Evolutionary conservation across 1,284 basidiomycete genomes (phyloP), one percentile per base, ranked within the genome.

Genomic region (Fomitopsis betulina): DNA sequence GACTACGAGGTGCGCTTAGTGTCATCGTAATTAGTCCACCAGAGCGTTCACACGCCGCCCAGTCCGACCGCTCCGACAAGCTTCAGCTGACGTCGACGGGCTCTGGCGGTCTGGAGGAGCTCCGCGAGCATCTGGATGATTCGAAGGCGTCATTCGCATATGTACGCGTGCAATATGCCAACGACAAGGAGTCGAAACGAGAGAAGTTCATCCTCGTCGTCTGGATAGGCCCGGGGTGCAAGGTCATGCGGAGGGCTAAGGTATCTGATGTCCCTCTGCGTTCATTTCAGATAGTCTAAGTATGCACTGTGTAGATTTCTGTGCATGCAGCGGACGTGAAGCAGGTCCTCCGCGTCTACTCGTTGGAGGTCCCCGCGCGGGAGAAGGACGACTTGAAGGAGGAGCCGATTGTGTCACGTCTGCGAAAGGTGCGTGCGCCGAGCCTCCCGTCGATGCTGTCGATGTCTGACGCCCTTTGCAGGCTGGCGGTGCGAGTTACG

Each of bases 221-320:
- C 59, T 96, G 94, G 93, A 95, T 96, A 73, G 94, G 94, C 42
- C 79, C 84, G 39, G 75, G 80, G 47, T 93, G 91, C 75, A 93
- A 92, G 77, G 80, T 94, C 63, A 94, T 96, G 94, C 83, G 94
- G 62, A 90, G 87, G 75, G 94, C 88, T 47, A 94, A 92, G 86
- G 93, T 91, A 63, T 33, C 43, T 27, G 10, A 25, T 35, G 8
- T 33, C 15, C 49, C 42, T 53, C 43, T 58, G 42, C 47, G 52
- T 35, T 32, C 33, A 30, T 5, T 5, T 4, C 5, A 30, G 27
- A 30, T 3, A 21, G n/a, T 23, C 25, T 35, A 47, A 53, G 32
- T 10, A 43, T 39, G 38, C 47, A 32, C 23, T 43, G 30, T 45
- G 37, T 65, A 95, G 92, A 88, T 95, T 67, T 95, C 93, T 57